Conservation (phyloP, 345 rosid species). For the Conringia planisiliqua region DNA sequence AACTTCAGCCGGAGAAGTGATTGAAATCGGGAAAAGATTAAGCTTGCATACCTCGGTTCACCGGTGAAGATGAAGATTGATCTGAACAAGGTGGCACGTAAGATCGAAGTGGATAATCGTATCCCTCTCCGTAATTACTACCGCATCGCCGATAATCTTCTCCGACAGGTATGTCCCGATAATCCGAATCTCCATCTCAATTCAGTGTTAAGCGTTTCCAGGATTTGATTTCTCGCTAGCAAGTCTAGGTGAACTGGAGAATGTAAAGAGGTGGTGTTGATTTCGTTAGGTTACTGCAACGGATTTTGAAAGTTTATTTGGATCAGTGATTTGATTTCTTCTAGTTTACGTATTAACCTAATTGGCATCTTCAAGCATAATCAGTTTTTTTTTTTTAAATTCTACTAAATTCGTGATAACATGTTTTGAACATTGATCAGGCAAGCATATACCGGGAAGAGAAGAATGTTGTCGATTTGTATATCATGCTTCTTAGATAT, state of each 20-base stretch:
- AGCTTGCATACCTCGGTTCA: neutral
- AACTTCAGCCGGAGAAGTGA: constrained; percentile 13
- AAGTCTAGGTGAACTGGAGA: neutral
- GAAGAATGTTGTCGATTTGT: constrained; percentile 86
- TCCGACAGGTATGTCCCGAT: constrained; percentile 58
- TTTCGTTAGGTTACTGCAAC: neutral
- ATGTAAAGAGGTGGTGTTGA: neutral
- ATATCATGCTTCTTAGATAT: constrained; percentile 81
- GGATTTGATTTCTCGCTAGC: neutral
- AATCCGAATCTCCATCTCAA: neutral
- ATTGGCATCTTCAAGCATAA: neutral
- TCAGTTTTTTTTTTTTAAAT: neutral
- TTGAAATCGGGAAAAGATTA: neutral
- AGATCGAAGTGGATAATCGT: constrained; percentile 78
- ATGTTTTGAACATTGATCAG: constrained; percentile 36
- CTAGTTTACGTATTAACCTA: constrained; percentile 6
- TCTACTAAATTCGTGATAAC: neutral
- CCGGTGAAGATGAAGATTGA: constrained; percentile 59
- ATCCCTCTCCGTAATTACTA: constrained; percentile 75
- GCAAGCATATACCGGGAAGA: constrained; percentile 78
- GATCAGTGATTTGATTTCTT: constrained; percentile 3
- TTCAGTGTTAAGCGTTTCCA: neutral
- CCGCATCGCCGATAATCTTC: constrained; percentile 90
- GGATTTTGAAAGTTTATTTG: neutral
- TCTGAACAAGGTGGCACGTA: constrained; percentile 53